Evolutionary conservation across 163 green algal genomes (phyloP), one percentile per base, ranked within the genome.

Genomic region (Botryococcus braunii): DNA sequence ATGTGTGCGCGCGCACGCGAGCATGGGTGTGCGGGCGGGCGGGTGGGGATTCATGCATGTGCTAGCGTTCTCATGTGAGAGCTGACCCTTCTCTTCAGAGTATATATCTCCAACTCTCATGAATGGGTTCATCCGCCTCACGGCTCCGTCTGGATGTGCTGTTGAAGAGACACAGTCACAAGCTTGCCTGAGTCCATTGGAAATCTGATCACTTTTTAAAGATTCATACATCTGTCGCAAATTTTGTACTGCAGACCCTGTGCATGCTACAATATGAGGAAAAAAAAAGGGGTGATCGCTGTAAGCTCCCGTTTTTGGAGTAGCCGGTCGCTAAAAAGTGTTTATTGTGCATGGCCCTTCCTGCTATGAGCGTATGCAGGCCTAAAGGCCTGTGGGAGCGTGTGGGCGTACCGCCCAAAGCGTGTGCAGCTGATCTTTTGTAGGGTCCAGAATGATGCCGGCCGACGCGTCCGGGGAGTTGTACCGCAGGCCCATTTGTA

Each of bases 401-500:
- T 61, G 27, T n/a, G n/a, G 21, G 25, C 66, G 29, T 32, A 73
- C 68, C 57, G 39, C 7, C 68, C 68, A 73, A 25, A 64, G 8
- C 43, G 62, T 23, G 17, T 57, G 48, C 21, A 68, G 21, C 25
- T 21, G 39, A 1, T 68, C 40, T 5, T 23, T 25, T 8, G 40
- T 13, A 1, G 78, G 76, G 55, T 61, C 37, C 32, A 66, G 57
- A 8, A 77, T 68, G 8, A 69, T 62, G 25, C 80, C 80, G 5
- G 52, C 36, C 3, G 69, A 77, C 9, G 78, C 39, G 2, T 25
- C 8, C 0, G 77, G 67, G 23, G 36, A 70, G 66, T 75, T 76
- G 65, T 83, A 85, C 1, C 79, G 68, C 73, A 75, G 34, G 0
- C 80, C 80, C 25, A 82, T 49, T 38, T 36, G 9, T 50, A 50